Percentiles rank a stretch among this genome's conserved stretches.
Conservation (phyloP, 208 protist species). For the Angomonas deanei region DNA sequence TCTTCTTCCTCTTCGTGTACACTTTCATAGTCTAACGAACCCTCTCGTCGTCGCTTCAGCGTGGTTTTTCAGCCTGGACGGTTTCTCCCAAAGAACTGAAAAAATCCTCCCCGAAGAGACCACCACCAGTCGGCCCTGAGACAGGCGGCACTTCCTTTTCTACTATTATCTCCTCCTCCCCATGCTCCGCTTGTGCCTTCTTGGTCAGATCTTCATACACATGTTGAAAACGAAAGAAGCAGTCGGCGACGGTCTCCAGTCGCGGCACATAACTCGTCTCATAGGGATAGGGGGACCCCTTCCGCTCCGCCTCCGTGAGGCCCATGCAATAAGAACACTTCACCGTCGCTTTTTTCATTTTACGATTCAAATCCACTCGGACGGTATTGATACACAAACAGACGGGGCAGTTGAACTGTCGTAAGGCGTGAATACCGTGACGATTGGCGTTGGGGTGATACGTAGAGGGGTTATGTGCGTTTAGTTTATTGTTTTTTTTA, state of each 20-base stretch:
- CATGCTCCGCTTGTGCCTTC: slow-evolving; percentile 12
- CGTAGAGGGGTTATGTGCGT: slow-evolving; percentile 30
- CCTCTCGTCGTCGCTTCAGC: neutral
- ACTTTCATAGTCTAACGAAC: neutral
- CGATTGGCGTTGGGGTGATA: slow-evolving; percentile 60
- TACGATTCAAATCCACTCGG: slow-evolving; percentile 45
- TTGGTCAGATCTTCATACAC: slow-evolving; percentile 37
- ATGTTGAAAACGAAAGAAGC: slow-evolving; percentile 78
- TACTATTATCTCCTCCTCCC: neutral
- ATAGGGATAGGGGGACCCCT: slow-evolving; percentile 64
- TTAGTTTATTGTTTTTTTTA: neutral
- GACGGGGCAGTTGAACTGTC: slow-evolving; percentile 76
- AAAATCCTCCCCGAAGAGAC: neutral
- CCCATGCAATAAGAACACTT: slow-evolving; percentile 56
- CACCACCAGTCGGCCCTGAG: too few relatives aligned
- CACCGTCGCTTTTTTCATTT: slow-evolving; percentile 46
- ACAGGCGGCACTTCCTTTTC: neutral
- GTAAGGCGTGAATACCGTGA: slow-evolving; percentile 49
- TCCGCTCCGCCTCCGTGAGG: slow-evolving; percentile 8
- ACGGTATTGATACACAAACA: slow-evolving; percentile 68
- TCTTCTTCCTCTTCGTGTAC: slow-evolving; percentile 4
- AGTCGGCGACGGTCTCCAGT: slow-evolving; percentile 81
- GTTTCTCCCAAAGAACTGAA: neutral
- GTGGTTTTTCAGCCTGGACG: neutral
- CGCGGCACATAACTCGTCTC: slow-evolving; percentile 43